A percentile compares a stretch with the other conserved stretches of the same genome.
These are phyloP conservation scores for Cavenderia fasciculata DNA, from an alignment of 78 protist species.

Conservation along the genomic window DNA sequence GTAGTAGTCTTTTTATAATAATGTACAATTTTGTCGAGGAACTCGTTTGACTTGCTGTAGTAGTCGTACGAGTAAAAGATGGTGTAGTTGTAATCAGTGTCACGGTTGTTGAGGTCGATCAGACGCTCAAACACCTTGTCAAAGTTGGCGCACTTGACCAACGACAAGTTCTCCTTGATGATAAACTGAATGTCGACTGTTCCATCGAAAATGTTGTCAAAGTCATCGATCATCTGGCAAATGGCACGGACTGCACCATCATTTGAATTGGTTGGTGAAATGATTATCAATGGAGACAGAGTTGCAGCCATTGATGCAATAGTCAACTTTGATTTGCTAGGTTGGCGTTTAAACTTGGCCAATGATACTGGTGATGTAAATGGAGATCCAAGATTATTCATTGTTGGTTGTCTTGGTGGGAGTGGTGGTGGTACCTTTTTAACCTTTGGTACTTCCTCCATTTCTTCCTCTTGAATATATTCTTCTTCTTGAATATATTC, in stretches of 20 bases:
- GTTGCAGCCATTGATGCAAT: too few relatives aligned
- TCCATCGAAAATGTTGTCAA: slow-evolving; percentile 13
- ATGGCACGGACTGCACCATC: background rate
- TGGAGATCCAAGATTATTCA: background rate
- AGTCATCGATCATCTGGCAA: slow-evolving; percentile 7
- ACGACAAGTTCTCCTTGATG: slow-evolving; percentile 15
- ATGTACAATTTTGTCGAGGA: slow-evolving; percentile 17
- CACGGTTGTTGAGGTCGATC: slow-evolving; percentile 20
- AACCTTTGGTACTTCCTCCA: background rate
- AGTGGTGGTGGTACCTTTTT: background rate
- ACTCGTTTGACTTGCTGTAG: slow-evolving; percentile 15
- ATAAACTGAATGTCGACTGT: slow-evolving; percentile 45
- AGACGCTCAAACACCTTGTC: slow-evolving; percentile 43
- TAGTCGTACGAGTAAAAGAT: slow-evolving; percentile 66
- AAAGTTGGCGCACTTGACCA: slow-evolving; percentile 39
- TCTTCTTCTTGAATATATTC: too few relatives aligned
- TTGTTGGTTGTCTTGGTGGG: background rate
- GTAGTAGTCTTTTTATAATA: slow-evolving; percentile 24
- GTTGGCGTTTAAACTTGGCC: too few relatives aligned
- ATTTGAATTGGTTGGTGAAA: too few relatives aligned
- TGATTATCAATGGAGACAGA: too few relatives aligned
- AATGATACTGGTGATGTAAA: background rate
- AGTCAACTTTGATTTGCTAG: too few relatives aligned
- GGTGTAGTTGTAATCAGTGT: slow-evolving; percentile 70
- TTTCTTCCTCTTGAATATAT: too few relatives aligned